phyloP scores from a whole-genome alignment of 139 green algal genomes.

The Tetradesmus obliquus region DNA sequence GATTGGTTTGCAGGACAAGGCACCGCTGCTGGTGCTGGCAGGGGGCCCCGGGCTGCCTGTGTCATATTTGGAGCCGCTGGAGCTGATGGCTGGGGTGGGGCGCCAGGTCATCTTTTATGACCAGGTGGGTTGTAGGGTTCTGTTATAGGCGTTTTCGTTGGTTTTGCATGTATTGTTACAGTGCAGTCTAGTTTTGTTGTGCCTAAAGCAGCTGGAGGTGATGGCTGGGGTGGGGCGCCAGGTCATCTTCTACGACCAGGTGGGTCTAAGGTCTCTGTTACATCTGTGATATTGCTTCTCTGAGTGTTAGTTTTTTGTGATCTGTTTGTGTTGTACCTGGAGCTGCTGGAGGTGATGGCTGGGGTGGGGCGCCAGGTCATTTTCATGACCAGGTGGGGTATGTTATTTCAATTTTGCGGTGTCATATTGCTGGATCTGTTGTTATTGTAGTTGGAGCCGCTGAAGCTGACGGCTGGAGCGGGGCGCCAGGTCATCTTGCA shows the following conservation, averaged over 20 bases:
- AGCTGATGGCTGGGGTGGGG: constrained; percentile 44
- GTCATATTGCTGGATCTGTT: no score
- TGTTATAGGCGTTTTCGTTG: not conserved
- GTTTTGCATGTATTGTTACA: not conserved
- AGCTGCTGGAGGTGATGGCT: no score
- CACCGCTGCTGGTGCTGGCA: constrained; percentile 28
- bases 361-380: no score
- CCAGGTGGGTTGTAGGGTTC: not conserved
- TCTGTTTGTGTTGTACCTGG: not conserved
- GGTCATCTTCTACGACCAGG: constrained; percentile 49
- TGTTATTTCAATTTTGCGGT: no score
- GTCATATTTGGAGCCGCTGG: constrained; percentile 29
- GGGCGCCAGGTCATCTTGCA: no score
- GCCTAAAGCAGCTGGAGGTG: constrained; percentile 26
- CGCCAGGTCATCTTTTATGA: constrained; percentile 48
- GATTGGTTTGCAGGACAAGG: not conserved
- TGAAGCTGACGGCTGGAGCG: no score
- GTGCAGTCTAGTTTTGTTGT: not conserved
- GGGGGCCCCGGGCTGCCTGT: constrained; percentile 38
- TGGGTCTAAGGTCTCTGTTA: not conserved
- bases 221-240: constrained; percentile 38
- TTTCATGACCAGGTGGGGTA: no score
- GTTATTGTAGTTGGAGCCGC: no score
- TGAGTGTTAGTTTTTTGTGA: not conserved
- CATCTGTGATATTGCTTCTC: not conserved